Percentiles rank a stretch among this genome's conserved stretches.
These are phyloP conservation scores for Mucor velutinosus DNA, from an alignment of 371 early-diverging fungal genomes.

Conservation along the genomic window DNA sequence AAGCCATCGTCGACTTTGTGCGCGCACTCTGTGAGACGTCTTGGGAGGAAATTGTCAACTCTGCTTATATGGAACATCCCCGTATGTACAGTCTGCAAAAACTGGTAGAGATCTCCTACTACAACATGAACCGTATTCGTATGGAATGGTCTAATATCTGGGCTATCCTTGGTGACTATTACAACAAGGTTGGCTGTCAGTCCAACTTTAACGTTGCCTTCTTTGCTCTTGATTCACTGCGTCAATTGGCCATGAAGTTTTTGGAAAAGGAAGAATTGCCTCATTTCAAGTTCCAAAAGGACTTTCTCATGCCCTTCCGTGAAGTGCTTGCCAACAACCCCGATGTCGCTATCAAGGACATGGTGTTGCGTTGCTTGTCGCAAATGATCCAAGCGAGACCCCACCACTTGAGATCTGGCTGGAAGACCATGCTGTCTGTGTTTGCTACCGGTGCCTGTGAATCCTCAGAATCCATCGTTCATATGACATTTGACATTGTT, in stretches of 20 bases:
- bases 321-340: slow-evolving; percentile 79
- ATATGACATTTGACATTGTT: slow-evolving; percentile 69
- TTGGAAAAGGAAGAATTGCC: slow-evolving; percentile 93
- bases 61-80: slow-evolving; percentile 62
- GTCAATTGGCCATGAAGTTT: slow-evolving; percentile 94
- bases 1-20: slow-evolving; percentile 89
- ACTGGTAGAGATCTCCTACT: slow-evolving; percentile 93
- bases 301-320: slow-evolving; percentile 91
- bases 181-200: slow-evolving; percentile 91
- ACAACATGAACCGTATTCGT: slow-evolving; percentile 97
- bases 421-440: slow-evolving; percentile 89
- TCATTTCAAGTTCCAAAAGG: slow-evolving; percentile 96
- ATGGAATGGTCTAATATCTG: slow-evolving; percentile 96
- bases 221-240: slow-evolving; percentile 91
- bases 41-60: slow-evolving; percentile 86
- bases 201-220: slow-evolving; percentile 84
- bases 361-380: slow-evolving; percentile 87
- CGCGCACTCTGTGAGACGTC: slow-evolving; percentile 84
- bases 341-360: slow-evolving; percentile 85
- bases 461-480: slow-evolving; percentile 64
- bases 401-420: slow-evolving; percentile 83
- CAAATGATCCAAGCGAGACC: slow-evolving; percentile 86
- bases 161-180: slow-evolving; percentile 90
- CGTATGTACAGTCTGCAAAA: slow-evolving; percentile 91
- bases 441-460: slow-evolving; percentile 82